Base-by-base conservation (phyloP, 345 rosid genomes). In the Arabidopsis suecica region DNA sequence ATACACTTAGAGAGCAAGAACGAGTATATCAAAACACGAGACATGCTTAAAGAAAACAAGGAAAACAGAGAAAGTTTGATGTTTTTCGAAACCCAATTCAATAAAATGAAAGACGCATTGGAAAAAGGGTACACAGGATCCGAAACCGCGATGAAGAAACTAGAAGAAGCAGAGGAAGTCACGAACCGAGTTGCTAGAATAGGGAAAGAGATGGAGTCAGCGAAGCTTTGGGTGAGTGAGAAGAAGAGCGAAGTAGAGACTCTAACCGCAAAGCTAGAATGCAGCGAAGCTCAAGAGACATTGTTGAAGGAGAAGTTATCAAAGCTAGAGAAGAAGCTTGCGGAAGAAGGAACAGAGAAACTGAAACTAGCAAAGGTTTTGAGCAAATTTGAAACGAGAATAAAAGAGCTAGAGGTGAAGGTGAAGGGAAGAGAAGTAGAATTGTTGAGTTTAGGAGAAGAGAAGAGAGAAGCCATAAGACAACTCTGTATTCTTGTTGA, bases 391-490 rank as follows among this genome's bases (percentile, higher is more conserved):
- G 86, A 80, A 79, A 50, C 64, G 51, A 81, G 57, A 64, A 75
- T 75, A 11, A 76, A 33, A 38, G 88, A 82, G 49, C 45, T 89
- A 65, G 91, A 90, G 85, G 76, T 44, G 20, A 28, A 44, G n/a
- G 57, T 72, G 61, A 83, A 70, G 65, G 85, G 81, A 65, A 77
- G 82, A 74, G 92, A 90, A 9, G 86, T 78, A 12, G 76, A 34
- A 6, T 33, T 86, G 78, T 51, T 70, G 80, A 67, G 66, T 71
- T 85, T 85, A 12, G 94, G 86, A 9, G 97, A 90, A 62, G 90
- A 88, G 83, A 96, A 96, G 81, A 87, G 88, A 79, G 99, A 96
- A 69, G 97, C 97, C 30, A 96, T 93, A 53, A 82, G 99, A 83
- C 99, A 96, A 79, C 96, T 92, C 0, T 95, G 99, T 66, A 4